These are phyloP conservation scores for Dactylellina drechsleri DNA, from an alignment of 2,329 filamentous ascomycete genomes.

Conservation along the genomic window DNA sequence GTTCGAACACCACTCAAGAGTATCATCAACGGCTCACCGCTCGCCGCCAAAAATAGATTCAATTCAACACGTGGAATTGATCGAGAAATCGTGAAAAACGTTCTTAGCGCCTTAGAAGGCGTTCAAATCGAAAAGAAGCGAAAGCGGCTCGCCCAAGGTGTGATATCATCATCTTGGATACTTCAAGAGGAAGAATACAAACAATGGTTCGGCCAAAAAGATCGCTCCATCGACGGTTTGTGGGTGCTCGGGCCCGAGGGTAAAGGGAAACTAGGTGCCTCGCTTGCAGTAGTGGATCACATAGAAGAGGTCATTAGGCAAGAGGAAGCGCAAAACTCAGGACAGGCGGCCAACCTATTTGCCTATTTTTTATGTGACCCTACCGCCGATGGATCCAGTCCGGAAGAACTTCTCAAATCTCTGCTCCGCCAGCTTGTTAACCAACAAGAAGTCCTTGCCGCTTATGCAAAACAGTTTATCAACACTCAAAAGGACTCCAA, in stretches of 20 bases:
- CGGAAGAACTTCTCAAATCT: conserved; percentile 63
- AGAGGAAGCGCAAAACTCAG: conserved; percentile 54
- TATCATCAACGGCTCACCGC: conserved; percentile 61
- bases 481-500: conserved; percentile 60
- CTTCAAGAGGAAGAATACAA: conserved; percentile 61
- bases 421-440: conserved; percentile 62
- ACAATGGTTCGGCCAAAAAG: conserved; percentile 60
- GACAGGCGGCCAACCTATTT: conserved; percentile 60
- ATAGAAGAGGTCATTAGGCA: conserved; percentile 60
- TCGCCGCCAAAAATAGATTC: conserved; percentile 61
- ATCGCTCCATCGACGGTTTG: conserved; percentile 60
- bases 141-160: conserved; percentile 59
- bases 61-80: conserved; percentile 62
- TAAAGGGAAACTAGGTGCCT: conserved; percentile 63
- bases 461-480: conserved; percentile 61
- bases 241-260: conserved; percentile 64
- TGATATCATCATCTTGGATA: conserved; percentile 62
- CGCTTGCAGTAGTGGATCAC: conserved; percentile 62
- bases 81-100: conserved; percentile 59
- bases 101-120: conserved; percentile 61
- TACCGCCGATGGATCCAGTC: conserved; percentile 61
- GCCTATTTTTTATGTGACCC: conserved; percentile 64
- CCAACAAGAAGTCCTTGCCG: conserved; percentile 58
- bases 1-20: conserved; percentile 62
- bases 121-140: conserved; percentile 61